These are phyloP conservation scores for sunflower (Helianthus annuus) DNA, from an alignment of 129 eudicot species.

Conservation along the genomic window HanXRQr2.0-SUNRISE NC_035447.2:12477809-12478308, in stretches of 20 bases:
- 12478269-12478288: conserved; percentile 83
- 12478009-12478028: conserved; percentile 49
- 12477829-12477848: conserved; percentile 71
- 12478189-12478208: conserved; percentile 42
- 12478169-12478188: conserved; percentile 57
- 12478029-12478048: conserved; percentile 59
- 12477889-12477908: conserved; percentile 54
- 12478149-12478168: conserved; percentile 67
- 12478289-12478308: conserved; percentile 80
- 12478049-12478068: conserved; percentile 57
- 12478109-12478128: conserved; percentile 52
- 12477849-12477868: conserved; percentile 61
- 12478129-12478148: conserved; percentile 72
- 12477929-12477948: conserved; percentile 48
- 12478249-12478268: conserved; percentile 66
- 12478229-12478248: conserved; percentile 29
- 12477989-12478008: conserved; percentile 51
- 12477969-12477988: conserved; percentile 57
- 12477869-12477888: conserved; percentile 49
- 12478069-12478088: conserved; percentile 51
- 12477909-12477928: conserved; percentile 64
- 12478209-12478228: conserved; percentile 32
- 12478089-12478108: conserved; percentile 45
- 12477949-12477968: conserved; percentile 50
- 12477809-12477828: conserved; percentile 72